Evolutionary conservation across 768 basidiomycete species (phyloP).

Genomic region (Serendipita indica): DNA sequence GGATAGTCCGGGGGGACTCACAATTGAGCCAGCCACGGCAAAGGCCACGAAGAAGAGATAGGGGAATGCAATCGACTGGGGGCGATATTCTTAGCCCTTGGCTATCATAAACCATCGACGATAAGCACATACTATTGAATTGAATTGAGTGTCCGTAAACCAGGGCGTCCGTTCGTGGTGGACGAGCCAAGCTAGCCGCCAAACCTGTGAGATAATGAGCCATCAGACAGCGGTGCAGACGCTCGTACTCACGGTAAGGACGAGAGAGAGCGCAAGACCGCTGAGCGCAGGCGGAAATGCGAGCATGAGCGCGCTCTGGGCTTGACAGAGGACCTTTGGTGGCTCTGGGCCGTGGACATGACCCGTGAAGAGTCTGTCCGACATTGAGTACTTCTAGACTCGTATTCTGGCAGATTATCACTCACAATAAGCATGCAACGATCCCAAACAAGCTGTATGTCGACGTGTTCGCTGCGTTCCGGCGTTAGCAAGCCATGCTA

Average conservation of each 20-base stretch:
- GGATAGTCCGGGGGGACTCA: neutral
- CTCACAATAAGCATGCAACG: neutral
- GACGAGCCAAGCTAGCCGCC: slow-evolving; percentile 9
- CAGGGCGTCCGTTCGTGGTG: neutral
- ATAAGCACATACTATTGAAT: neutral
- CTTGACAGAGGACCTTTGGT: slow-evolving; percentile 8
- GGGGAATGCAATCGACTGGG: neutral
- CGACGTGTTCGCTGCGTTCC: slow-evolving; percentile 1
- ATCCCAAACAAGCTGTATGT: neutral
- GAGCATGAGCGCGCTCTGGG: slow-evolving; percentile 3
- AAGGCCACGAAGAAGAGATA: neutral
- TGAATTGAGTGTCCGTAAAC: neutral
- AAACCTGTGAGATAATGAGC: neutral
- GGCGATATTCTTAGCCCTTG: neutral
- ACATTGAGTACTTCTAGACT: neutral
- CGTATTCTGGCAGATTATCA: neutral
- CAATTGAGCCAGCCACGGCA: neutral
- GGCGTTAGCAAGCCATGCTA: neutral
- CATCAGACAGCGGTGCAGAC: neutral
- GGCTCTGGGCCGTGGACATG: neutral
- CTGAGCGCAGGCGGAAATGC: slow-evolving; percentile 8
- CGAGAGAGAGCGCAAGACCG: slow-evolving; percentile 4
- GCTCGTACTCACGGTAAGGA: neutral
- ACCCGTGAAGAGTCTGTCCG: slow-evolving; percentile 5
- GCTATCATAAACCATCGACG: neutral